Evolutionary conservation across 805 yeast species (phyloP), one percentile per base, ranked within the genome.

Genomic region (Saturnispora gosingensis): DNA sequence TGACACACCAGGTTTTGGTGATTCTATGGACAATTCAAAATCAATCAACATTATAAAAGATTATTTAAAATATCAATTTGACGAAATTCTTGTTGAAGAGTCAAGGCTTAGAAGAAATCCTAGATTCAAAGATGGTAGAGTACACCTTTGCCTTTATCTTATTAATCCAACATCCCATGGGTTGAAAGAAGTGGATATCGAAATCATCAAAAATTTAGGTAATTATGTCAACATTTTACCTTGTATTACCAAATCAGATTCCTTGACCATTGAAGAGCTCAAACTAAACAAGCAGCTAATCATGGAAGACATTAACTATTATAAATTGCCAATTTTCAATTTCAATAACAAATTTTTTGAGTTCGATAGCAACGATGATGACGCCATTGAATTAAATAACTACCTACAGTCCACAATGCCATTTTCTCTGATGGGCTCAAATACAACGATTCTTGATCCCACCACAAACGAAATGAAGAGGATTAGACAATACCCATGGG

Each of bases 1-100:
- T 55, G 95, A 86, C 65, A 85, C 93, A 1, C 91, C 95, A 9
- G 88, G 89, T 48, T 85, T 86, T 67, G 95, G 90, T 46, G 84
- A 82, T 62, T 78, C 82, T 22, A 67, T 86, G 56, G 82, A 85
- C 62, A 83, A 87, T 65, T 77, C 80, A 22, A 72, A 77, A 32
- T 81, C 82, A 53, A 85, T 86, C 66, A 79, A 79, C 56, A 69
- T 83, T 49, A 74, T 86, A 54, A 83, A 82, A n/a, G 91, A 86
- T 61, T 86, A 83, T 62, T 73, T 86, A 55, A 82, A 85, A 63
- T 88, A 84, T 61, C 93, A 86, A 65, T 86, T 82, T 66, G 95
- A 86, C 65, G 93, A 85, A 62, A 86, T 85, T 36, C 71, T 86
- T 56, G 75, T 85, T 56, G 95, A 86, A 64, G 95, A 86, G 62